Evolutionary conservation across 2,329 filamentous ascomycete genomes (phyloP), one percentile per base, ranked within the genome.

Genomic region (Colletotrichum somersetense): DNA sequence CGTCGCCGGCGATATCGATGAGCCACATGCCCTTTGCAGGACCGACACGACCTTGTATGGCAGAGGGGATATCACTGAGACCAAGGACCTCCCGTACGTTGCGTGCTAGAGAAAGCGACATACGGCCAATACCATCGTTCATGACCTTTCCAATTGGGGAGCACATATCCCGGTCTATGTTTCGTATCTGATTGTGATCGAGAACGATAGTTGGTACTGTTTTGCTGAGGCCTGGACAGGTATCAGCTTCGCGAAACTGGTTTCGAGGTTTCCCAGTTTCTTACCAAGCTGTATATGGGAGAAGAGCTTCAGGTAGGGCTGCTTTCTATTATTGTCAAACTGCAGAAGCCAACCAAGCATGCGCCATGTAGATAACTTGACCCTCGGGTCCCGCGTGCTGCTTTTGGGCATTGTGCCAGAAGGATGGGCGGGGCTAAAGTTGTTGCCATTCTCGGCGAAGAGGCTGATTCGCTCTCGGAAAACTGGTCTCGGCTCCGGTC

Each of bases 11-110:
- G 0, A 84, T 82, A 74, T 92, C 90, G 6, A 91, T 80, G 58
- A 92, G 85, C 93, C 92, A 95, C 74, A 95, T 84, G 0, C 93
- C 93, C 78, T 96, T 96, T 0, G 91, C 91, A 23, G 91, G 89
- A 12, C 89, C 91, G 46, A 95, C 87, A 0, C 93, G 88, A 1
- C 85, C 92, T 79, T 96, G 93, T 57, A 91, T 90, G 0, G 87
- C 91, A 44, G 88, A 88, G 0, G 92, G 92, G 0, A 88, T 78
- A n/a, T 87, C 84, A 0, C 78, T 75, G 0, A 91, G 79, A 0
- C 86, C 87, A 11, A 92, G 83, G 0, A 73, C 73, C 0, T 84
- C 77, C 35, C 87, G 85, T 6, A 94, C 84, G 53, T 82, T 82
- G 1, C 80, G 78, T 0, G 89, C 90, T 2, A 93, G 85, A 1